Evolutionary conservation across 192 early-diverging fungal genomes (phyloP), one percentile per base, ranked within the genome.

Genomic region (Diversispora epigaea): DNA sequence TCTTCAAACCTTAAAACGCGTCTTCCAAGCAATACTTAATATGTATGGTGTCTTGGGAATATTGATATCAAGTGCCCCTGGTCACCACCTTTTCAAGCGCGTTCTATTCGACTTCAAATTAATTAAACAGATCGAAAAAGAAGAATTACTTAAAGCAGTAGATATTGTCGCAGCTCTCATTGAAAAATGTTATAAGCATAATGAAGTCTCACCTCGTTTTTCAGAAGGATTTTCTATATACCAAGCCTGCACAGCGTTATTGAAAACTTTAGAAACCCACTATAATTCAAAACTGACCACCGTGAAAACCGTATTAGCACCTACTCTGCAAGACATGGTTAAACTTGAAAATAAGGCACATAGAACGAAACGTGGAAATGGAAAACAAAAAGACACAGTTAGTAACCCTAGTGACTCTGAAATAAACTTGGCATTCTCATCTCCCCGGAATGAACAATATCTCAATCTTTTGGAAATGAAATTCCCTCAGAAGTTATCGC

Each of bases 161-260:
- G 66, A 68, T 9, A 47, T 68, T 9, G 8, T 68, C 22, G 46
- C 66, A 6, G 4, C 22, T 32, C 44, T 68, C 12, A 21, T 68
- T 8, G 66, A 68, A 21, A 25, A 68, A 21, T 68, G 66, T 68
- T 68, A 44, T 32, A 46, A 68, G n/a, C 66, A 68, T 15, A 17
- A 68, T 5, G 19, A 68, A 3, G 66, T 25, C 12, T 14, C 45
- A 25, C 1, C 46, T 50, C 45, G 1, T 6, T 10, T 49, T 21
- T n/a, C 44, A 22, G 46, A 68, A 14, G 14, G 19, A 5, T 25
- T 68, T 68, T 39, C 47, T 14, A 15, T 22, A 25, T 68, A 68
- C 11, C 50, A 68, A 46, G 66, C 66, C 22, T 52, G 66, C 22
- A 68, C 46, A 11, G 32, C 45, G 32, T 68, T 68, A 11, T 47